Evolutionary conservation across 2,329 filamentous ascomycete species (phyloP).

Genomic region (Pseudogymnoascus sp.): DNA sequence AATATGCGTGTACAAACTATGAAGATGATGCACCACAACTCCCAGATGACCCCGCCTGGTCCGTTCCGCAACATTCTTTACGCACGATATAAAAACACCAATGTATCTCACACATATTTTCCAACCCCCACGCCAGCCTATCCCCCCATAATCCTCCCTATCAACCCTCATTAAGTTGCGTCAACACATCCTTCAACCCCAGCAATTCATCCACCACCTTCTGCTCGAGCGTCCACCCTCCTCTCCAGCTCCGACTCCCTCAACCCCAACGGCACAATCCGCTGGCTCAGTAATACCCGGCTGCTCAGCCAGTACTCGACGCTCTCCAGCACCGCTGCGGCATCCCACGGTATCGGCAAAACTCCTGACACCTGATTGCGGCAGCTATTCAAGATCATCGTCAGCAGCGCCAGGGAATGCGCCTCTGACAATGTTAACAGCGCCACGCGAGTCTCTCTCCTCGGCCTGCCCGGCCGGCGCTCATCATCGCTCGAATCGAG

Average conservation of each 20-base stretch:
- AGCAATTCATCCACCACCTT: conserved; percentile 65
- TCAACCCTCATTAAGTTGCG: conserved; percentile 5
- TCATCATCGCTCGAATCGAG: conserved; percentile 54
- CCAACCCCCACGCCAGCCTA: background rate
- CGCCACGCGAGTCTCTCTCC: conserved; percentile 52
- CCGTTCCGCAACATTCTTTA: conserved; percentile 1
- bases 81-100: conserved; percentile 8
- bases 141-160: background rate
- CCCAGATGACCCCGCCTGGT: background rate
- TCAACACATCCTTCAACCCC: conserved; percentile 26
- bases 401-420: conserved; percentile 71
- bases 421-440: conserved; percentile 69
- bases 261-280: conserved; percentile 66
- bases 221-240: conserved; percentile 58
- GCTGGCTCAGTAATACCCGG: conserved; percentile 61
- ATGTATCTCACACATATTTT: conserved; percentile 7
- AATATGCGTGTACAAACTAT: conserved; percentile 1
- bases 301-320: conserved; percentile 74
- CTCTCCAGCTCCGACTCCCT: conserved; percentile 60
- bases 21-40: conserved; percentile 7
- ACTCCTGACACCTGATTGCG: conserved; percentile 52
- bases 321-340: conserved; percentile 65
- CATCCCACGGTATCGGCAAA: conserved; percentile 76
- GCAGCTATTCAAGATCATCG: conserved; percentile 62
- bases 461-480: background rate